Percentiles rank a stretch among this genome's conserved stretches.
These are phyloP conservation scores for Houttuynia cordata DNA, from an alignment of 164 flowering plant species.

Conservation along the genomic window DNA sequence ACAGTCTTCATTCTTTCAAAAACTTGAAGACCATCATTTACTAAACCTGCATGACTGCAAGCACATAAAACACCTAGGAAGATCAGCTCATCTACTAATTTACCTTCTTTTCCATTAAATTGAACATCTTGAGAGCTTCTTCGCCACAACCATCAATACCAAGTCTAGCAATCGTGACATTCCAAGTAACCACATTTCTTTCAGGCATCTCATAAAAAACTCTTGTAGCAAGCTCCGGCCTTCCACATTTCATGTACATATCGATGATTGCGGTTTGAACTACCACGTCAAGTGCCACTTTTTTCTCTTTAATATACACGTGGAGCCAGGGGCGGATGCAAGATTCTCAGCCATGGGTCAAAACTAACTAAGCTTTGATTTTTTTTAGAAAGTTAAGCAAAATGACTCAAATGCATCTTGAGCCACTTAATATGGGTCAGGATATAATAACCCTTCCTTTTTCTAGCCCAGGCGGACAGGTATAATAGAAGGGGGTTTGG, in stretches of 20 bases:
- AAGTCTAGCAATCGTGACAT: slow-evolving; percentile 27
- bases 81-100: slow-evolving; percentile 19
- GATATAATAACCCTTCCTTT: no score
- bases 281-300: slow-evolving; percentile 14
- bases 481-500: no score
- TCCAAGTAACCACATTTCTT: slow-evolving; percentile 22
- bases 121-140: slow-evolving; percentile 20
- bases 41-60: slow-evolving; percentile 26
- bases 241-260: slow-evolving; percentile 34
- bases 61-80: slow-evolving; percentile 24
- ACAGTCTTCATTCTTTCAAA: slow-evolving; percentile 16
- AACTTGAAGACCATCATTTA: slow-evolving; percentile 17
- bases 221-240: slow-evolving; percentile 17
- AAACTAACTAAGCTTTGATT: no score
- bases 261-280: slow-evolving; percentile 28
- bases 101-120: slow-evolving; percentile 15
- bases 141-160: slow-evolving; percentile 19
- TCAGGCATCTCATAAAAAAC: slow-evolving; percentile 18
- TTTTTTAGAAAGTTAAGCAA: no score
- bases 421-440: no score
- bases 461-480: no score
- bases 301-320: slow-evolving; percentile 16
- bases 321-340: no score
- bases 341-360: no score
- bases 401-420: no score